Evolutionary conservation across 192 early-diverging fungal genomes (phyloP), one percentile per base, ranked within the genome.

Genomic region (Oehlia diaphana): DNA sequence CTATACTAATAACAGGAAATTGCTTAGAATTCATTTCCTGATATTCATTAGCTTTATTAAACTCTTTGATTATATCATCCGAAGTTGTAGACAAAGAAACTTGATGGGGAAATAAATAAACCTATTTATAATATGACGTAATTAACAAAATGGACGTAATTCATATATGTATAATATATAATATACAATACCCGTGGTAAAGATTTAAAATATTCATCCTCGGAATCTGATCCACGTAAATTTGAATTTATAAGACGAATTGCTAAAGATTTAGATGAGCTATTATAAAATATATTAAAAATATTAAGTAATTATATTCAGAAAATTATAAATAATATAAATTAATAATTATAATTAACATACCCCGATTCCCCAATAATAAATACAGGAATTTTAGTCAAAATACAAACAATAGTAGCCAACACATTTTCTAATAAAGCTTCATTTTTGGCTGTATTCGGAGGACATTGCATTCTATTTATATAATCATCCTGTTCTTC

Each of bases 21-120:
- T 72, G n/a, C 14, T 72, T 26, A n/a, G 78, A 70, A 62, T 26
- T 72, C 10, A 19, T 69, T 61, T 58, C 53, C 31, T 79, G 68
- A 39, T 73, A 79, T 58, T 7, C 62, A 33, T 49, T 21, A n/a
- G 78, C 78, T 44, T 72, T 79, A 28, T 69, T 31, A 47, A 79
- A 79, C 39, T 21, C 23, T n/a, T 35, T 74, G 23, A 37, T 73
- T 79, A 79, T 79, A 0, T 50, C 78, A 37, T 79, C 50, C 19
- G 78, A 79, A 19, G 78, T 79, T 19, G 78, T 72, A 28, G 78
- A 61, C 33, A 70, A 69, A 0, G 78, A 79, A n/a, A 74, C 78
- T 72, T 79, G 78, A 31, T 79, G 69, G 0, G 78, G 69, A 21
- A 79, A 72, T 12, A 79, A 31, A 28, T 26, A 50, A 39, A 79